A percentile compares a stretch with the other conserved stretches of the same genome.
Evolutionary conservation across 2,329 filamentous ascomycete genomes (phyloP).

Genomic region (Harringtonia aguacate): DNA sequence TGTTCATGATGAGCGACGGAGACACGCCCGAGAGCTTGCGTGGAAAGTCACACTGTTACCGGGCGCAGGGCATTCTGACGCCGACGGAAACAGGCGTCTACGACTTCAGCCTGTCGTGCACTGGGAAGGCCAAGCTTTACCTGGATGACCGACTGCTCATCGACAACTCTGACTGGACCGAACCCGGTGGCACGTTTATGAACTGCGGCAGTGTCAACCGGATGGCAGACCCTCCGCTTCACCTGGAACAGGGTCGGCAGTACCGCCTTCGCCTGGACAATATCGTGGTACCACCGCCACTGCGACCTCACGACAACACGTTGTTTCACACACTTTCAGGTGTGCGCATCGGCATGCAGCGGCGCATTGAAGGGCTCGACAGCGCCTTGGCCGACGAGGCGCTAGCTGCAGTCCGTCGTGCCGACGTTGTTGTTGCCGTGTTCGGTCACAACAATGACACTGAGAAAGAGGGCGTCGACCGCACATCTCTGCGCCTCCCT

Average conservation of each 20-base stretch:
- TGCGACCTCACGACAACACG: conserved; percentile 13
- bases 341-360: conserved; percentile 10
- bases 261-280: conserved; percentile 41
- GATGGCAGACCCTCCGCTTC: conserved; percentile 34
- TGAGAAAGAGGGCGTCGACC: conserved; percentile 11
- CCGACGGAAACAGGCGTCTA: conserved; percentile 19
- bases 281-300: conserved; percentile 10
- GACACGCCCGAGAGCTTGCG: conserved; percentile 9
- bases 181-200: conserved; percentile 30
- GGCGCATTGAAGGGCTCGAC: conserved; percentile 1
- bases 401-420: conserved; percentile 30
- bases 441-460: conserved; percentile 18
- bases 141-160: conserved; percentile 23
- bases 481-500: conserved; percentile 8
- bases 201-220: conserved; percentile 49
- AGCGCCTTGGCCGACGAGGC: conserved; percentile 10
- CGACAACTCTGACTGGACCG: conserved; percentile 39
- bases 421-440: conserved; percentile 6
- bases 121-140: conserved; percentile 22
- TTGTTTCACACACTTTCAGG: conserved; percentile 14
- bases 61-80: conserved; percentile 16
- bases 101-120: conserved; percentile 20
- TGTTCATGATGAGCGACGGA: conserved; percentile 14
- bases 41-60: conserved; percentile 18
- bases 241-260: conserved; percentile 32